Base-by-base conservation (phyloP, 1,284 basidiomycete species). In the Rhodotorula sp. region DNA sequence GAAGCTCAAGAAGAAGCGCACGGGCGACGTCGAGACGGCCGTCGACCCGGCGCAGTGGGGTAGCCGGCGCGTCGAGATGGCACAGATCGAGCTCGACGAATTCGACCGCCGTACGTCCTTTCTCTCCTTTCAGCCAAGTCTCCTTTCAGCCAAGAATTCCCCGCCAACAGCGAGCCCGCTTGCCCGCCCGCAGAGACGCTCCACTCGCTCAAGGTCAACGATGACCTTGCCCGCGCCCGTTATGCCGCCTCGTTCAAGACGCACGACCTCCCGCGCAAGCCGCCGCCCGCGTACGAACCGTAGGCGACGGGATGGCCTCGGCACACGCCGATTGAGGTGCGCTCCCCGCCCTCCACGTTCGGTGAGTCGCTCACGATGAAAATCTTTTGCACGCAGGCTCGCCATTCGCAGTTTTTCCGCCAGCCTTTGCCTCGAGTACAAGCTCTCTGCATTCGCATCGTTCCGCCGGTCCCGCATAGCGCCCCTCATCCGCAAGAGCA, bases 231-330 rank as follows among this genome's bases (percentile, higher is more conserved):
- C 2, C 36, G 57, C 3, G 44, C 37, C 6, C 50, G 58, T 39
- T 19, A 12, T 15, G 15, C 34, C 29, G 29, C 3, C 3, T 46
- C 61, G 37, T 54, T 25, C 51, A 54, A 53, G n/a, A 32, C 61
- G n/a, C 36, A 36, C 60, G 60, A 51, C 36, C 48, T 66, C 4
- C 65, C 65, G 15, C 50, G 58, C 51, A 66, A 60, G n/a, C 65
- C 58, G 0, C 65, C 65, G 19, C 65, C 65, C 12, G 39, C 58
- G 17, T 66, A 66, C 51, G 39, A 61, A 37, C 48, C 56, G 5
- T 44, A 19, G 19, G 32, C 19, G 5, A 19, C n/a, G n/a, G n/a
- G n/a, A n/a, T n/a, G n/a, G 39, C 25, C 7, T 4, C 27, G 2
- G 1, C 32, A 9, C n/a, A n/a, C n/a, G n/a, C n/a, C n/a, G n/a